phyloP scores from a whole-genome alignment of 768 basidiomycete species.

The Lactarius hatsudake region DNA sequence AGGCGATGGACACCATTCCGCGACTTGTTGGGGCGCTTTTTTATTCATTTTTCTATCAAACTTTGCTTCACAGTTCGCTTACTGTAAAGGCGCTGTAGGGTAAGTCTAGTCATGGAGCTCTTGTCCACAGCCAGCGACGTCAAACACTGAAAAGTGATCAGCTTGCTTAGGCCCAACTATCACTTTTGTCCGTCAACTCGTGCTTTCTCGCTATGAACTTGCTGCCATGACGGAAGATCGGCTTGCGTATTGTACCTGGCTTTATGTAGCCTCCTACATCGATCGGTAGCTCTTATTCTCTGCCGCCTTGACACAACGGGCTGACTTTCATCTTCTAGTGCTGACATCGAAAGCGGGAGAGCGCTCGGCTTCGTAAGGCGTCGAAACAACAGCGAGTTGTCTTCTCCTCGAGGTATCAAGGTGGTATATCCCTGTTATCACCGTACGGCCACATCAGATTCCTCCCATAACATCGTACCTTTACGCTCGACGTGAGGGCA shows the following conservation, averaged over 20 bases:
- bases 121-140: background rate
- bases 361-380: no score
- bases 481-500: no score
- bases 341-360: no score
- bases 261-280: no score
- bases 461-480: no score
- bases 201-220: background rate
- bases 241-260: background rate
- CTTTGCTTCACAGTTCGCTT: background rate
- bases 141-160: background rate
- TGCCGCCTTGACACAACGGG: no score
- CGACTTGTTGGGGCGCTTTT: constrained; percentile 1
- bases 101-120: background rate
- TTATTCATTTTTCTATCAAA: background rate
- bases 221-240: background rate
- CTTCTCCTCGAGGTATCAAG: no score
- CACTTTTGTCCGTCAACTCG: background rate
- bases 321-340: no score
- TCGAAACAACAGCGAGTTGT: no score
- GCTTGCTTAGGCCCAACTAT: background rate
- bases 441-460: no score
- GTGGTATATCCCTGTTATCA: no score
- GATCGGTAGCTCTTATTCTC: no score
- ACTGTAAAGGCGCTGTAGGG: background rate
- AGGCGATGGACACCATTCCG: background rate